Conservation (phyloP, 2,329 filamentous ascomycete species). For the Cyphellophora europaea region DNA sequence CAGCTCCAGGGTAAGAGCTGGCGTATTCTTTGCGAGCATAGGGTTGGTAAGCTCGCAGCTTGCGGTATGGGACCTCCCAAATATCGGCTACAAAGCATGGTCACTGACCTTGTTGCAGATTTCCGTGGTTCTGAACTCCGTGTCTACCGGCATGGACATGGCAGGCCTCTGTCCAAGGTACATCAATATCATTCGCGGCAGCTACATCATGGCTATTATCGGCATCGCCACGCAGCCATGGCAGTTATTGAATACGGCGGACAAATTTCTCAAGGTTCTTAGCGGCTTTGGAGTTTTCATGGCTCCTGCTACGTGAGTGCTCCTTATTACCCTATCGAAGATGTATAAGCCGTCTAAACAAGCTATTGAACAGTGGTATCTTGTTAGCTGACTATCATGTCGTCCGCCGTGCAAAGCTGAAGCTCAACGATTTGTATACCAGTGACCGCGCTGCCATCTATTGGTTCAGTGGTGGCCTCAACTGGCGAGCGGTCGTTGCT, state of each 20-base stretch:
- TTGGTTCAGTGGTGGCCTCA: slow-evolving; percentile 33
- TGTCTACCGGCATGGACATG: slow-evolving; percentile 46
- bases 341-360: too few relatives aligned
- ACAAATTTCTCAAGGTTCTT: slow-evolving; percentile 25
- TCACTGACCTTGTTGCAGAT: too few relatives aligned
- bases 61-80: too few relatives aligned
- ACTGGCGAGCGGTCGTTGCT: slow-evolving; percentile 31
- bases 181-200: slow-evolving; percentile 48
- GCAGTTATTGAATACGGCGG: slow-evolving; percentile 32
- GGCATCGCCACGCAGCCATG: slow-evolving; percentile 32
- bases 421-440: slow-evolving; percentile 33
- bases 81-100: too few relatives aligned
- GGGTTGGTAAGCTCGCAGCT: slow-evolving; percentile 27
- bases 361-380: slow-evolving; percentile 26
- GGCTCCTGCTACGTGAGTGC: slow-evolving; percentile 29
- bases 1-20: slow-evolving; percentile 20
- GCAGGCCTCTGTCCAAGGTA: slow-evolving; percentile 43
- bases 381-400: slow-evolving; percentile 39
- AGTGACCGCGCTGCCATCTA: slow-evolving; percentile 25
- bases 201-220: slow-evolving; percentile 38
- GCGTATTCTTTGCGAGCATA: slow-evolving; percentile 29
- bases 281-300: slow-evolving; percentile 37
- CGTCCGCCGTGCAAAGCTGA: slow-evolving; percentile 27
- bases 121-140: slow-evolving; percentile 36
- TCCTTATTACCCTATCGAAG: background rate